Evolutionary conservation across 805 yeast species (phyloP).

Genomic region (Kodamaea hsintzibuensis): DNA sequence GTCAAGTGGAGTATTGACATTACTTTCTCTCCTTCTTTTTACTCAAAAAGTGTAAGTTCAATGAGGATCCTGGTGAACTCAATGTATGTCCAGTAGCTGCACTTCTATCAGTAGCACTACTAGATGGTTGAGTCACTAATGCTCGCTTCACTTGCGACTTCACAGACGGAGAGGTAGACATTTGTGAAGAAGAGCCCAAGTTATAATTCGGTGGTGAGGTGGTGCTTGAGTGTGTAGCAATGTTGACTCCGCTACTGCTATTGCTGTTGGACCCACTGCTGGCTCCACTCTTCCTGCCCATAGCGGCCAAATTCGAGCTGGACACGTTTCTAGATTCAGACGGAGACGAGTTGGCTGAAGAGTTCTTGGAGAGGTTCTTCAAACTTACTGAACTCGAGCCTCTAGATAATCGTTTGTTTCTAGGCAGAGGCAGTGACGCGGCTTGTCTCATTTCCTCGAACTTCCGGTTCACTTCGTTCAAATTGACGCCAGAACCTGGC

Average conservation of each 20-base stretch:
- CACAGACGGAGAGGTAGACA: slow-evolving; percentile 6
- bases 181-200: background rate
- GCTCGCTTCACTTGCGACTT: slow-evolving; percentile 10
- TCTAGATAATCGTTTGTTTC: slow-evolving; percentile 23
- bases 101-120: slow-evolving; percentile 32
- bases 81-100: slow-evolving; percentile 19
- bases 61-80: slow-evolving; percentile 17
- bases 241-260: slow-evolving; percentile 4
- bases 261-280: slow-evolving; percentile 9
- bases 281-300: slow-evolving; percentile 12
- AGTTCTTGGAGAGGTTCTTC: slow-evolving; percentile 20
- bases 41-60: slow-evolving; percentile 31
- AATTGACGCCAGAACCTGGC: slow-evolving; percentile 40
- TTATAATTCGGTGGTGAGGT: background rate
- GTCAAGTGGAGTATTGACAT: slow-evolving; percentile 13
- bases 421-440: background rate
- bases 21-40: slow-evolving; percentile 28
- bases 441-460: slow-evolving; percentile 23
- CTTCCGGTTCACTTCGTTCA: slow-evolving; percentile 21
- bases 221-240: background rate
- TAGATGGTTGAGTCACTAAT: slow-evolving; percentile 22
- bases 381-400: slow-evolving; percentile 28
- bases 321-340: slow-evolving; percentile 39
- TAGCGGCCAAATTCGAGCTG: slow-evolving; percentile 24
- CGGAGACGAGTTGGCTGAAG: slow-evolving; percentile 41